These are phyloP conservation scores for Backusella liffmaniae DNA, from an alignment of 192 early-diverging fungal species.

Conservation along the genomic window DNA sequence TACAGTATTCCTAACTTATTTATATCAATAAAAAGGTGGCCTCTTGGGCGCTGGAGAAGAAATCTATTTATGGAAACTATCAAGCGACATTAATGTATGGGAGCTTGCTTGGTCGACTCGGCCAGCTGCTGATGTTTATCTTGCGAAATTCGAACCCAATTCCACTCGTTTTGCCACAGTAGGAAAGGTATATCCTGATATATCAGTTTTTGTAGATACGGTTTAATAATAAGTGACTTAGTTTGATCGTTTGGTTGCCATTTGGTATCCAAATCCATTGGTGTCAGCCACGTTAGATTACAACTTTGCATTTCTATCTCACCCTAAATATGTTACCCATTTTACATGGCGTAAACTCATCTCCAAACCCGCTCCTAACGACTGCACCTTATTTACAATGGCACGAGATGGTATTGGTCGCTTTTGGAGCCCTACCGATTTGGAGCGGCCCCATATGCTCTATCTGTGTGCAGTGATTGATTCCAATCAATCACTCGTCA, in stretches of 20 bases:
- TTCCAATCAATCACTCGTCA: slow-evolving; percentile 57
- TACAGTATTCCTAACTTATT: background rate
- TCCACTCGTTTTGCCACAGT: slow-evolving; percentile 61
- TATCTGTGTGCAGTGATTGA: slow-evolving; percentile 70
- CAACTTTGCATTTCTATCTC: slow-evolving; percentile 65
- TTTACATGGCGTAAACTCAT: slow-evolving; percentile 65
- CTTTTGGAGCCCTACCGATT: slow-evolving; percentile 63
- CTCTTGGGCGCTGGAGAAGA: slow-evolving; percentile 24
- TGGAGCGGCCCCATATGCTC: slow-evolving; percentile 52
- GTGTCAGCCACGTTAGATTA: slow-evolving; percentile 9
- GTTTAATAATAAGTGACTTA: slow-evolving; percentile 17
- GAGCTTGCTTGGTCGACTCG: slow-evolving; percentile 14
- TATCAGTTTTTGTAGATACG: background rate
- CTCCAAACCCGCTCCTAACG: background rate
- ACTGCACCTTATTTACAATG: slow-evolving; percentile 61
- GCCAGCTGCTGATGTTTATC: slow-evolving; percentile 38
- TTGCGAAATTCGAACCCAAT: slow-evolving; percentile 60
- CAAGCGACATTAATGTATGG: background rate
- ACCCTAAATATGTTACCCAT: slow-evolving; percentile 57
- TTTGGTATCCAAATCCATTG: slow-evolving; percentile 51
- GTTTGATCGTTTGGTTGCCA: slow-evolving; percentile 64
- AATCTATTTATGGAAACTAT: slow-evolving; percentile 14
- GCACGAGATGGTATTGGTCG: slow-evolving; percentile 66
- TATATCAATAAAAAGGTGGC: background rate
- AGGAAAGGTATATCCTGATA: slow-evolving; percentile 44